Evolutionary conservation across 192 early-diverging fungal species (phyloP), one percentile per base, ranked within the genome.

Genomic region (Mortierella claussenii): DNA sequence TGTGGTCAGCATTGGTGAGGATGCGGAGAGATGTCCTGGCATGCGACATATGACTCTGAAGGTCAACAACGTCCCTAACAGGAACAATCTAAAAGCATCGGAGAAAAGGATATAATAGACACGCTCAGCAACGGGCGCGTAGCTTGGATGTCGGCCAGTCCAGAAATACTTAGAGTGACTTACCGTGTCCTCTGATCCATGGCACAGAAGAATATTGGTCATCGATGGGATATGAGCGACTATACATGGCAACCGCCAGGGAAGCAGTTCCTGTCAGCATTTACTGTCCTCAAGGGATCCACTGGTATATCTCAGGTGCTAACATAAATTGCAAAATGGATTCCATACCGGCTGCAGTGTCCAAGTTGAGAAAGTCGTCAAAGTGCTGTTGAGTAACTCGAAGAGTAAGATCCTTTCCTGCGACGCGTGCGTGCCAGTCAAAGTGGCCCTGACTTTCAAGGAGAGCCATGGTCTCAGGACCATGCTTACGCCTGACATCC

Each of bases 151-250:
- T n/a, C n/a, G n/a, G n/a, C n/a, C 9, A 2, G 17, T 23, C 2
- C 2, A 37, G 32, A 28, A 42, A 50, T 37, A 18, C 18, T 21
- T 20, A 55, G 7, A 33, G 30, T 0, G 1, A 43, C 73, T 60
- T 86, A 86, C 84, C 48, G 26, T 50, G 54, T 88, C 87, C 11
- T 57, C 59, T 2, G 82, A 66, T 13, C 87, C 87, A 73, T 88
- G 86, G 28, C 63, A 67, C 21, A 85, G 80, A 27, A 88, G 68
- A 28, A 88, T 71, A 53, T 73, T 79, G 15, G 81, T 85, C 49
- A 79, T 79, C 20, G 69, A 52, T 2, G 87, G 83, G 46, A 88
- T 80, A 28, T 83, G 66, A 36, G 58, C 44, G 6, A 85, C 86
- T 85, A 57, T 1, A 30, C n/a, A 37, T 23, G 56, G 31, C 37